phyloP scores from a whole-genome alignment of 257 asterid genomes.

The Scutellaria galericulata region DNA sequence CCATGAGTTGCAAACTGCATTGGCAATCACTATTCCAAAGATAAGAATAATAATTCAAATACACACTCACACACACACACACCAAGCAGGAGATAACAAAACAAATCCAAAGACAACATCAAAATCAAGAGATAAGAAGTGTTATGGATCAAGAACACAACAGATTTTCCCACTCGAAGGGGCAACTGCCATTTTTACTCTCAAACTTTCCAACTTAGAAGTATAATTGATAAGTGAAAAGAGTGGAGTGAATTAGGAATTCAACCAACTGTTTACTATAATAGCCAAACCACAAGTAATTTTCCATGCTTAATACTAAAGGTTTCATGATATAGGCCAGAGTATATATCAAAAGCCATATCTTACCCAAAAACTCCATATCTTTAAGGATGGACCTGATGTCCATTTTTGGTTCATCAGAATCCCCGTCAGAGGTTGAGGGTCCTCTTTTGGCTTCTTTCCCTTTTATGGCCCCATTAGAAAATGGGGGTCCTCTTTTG shows the following conservation, averaged over 20 bases:
- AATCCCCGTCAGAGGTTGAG: conserved; percentile 37
- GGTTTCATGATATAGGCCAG: neutral
- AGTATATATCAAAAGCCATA: neutral
- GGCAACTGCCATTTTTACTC: neutral
- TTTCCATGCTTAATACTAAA: conserved; percentile 22
- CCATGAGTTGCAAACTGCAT: neutral
- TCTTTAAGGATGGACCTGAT: conserved; percentile 67
- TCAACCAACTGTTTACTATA: neutral
- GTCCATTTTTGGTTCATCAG: conserved; percentile 46
- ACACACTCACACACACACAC: no score
- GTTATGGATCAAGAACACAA: neutral
- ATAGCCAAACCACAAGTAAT: neutral
- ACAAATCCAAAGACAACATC: neutral
- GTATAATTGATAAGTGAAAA: neutral
- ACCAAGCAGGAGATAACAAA: neutral
- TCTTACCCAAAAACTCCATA: conserved; percentile 59
- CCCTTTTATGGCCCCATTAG: conserved; percentile 31
- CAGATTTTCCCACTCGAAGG: neutral
- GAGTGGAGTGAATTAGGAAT: neutral
- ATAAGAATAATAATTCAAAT: no score
- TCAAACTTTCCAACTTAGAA: neutral
- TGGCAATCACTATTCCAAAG: neutral
- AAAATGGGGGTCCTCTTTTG: conserved; percentile 32
- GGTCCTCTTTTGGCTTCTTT: conserved; percentile 36
- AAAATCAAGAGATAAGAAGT: neutral